A percentile compares a stretch with the other conserved stretches of the same genome.
Conservation (phyloP, 2,329 filamentous ascomycete genomes). For the Orbilia javanica region DNA sequence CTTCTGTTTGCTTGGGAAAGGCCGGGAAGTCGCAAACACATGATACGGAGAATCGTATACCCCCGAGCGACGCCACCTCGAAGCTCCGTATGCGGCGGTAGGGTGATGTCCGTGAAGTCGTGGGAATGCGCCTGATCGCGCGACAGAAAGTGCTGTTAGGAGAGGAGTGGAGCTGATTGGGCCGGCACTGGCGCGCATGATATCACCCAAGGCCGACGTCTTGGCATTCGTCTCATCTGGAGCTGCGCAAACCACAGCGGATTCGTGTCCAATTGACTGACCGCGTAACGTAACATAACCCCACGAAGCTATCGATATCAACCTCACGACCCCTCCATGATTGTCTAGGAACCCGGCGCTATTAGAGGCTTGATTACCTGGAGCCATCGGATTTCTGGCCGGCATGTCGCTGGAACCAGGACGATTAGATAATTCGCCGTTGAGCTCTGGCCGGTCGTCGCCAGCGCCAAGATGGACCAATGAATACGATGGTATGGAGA, state of each 20-base stretch:
- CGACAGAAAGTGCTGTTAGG: conserved; percentile 37
- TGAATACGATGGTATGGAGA: conserved; percentile 54
- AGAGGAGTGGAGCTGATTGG: conserved; percentile 33
- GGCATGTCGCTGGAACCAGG: conserved; percentile 56
- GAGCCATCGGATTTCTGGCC: neutral
- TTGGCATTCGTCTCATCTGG: conserved; percentile 49
- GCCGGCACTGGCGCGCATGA: conserved; percentile 39
- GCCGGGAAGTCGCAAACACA: conserved; percentile 32
- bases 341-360: neutral
- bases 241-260: conserved; percentile 32
- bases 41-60: conserved; percentile 17
- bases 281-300: conserved; percentile 24
- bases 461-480: conserved; percentile 56
- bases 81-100: neutral
- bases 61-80: conserved; percentile 1
- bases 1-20: conserved; percentile 34
- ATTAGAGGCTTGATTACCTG: neutral
- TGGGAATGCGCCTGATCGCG: conserved; percentile 45
- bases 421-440: conserved; percentile 41
- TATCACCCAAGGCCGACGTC: conserved; percentile 45
- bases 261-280: conserved; percentile 54
- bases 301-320: conserved; percentile 31
- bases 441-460: conserved; percentile 56
- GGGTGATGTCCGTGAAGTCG: conserved; percentile 6
- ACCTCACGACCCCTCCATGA: conserved; percentile 4